Percentiles rank a stretch among this genome's conserved stretches.
Evolutionary conservation across 306 rosid species (phyloP).

Genomic region (Pyrus bretschneideri): DNA sequence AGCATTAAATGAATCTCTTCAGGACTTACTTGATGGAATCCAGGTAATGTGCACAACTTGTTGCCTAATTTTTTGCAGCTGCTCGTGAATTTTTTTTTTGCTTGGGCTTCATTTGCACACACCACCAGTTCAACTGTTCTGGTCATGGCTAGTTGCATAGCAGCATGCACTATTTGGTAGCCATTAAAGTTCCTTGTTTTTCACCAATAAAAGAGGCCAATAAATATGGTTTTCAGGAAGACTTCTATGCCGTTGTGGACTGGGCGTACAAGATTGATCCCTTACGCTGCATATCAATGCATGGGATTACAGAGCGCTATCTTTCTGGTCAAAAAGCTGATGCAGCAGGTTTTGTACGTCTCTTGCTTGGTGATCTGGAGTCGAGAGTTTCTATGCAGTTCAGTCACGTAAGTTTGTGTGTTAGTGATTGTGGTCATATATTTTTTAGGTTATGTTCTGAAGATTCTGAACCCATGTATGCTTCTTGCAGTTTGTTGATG

Average conservation of each 20-base stretch:
- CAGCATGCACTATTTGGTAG: background rate
- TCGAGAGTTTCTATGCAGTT: constrained; percentile 71
- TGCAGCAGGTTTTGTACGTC: constrained; percentile 90
- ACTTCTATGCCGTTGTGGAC: constrained; percentile 79
- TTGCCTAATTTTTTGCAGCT: background rate
- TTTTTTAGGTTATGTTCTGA: constrained; percentile 20
- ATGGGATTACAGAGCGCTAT: constrained; percentile 91
- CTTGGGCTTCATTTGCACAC: background rate
- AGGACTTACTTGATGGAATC: constrained; percentile 90
- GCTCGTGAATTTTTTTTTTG: constrained; percentile 7
- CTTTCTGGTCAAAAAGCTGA: constrained; percentile 89
- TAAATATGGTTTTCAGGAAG: constrained; percentile 63
- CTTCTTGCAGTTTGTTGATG: constrained; percentile 76
- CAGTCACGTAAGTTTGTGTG: constrained; percentile 58
- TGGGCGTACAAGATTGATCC: constrained; percentile 99
- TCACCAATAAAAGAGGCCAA: constrained; percentile 5
- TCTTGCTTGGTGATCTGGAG: constrained; percentile 85
- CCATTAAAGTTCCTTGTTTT: constrained; percentile 9
- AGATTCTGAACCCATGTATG: constrained; percentile 17
- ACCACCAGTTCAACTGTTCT: background rate
- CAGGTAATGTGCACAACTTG: constrained; percentile 46
- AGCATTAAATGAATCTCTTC: constrained; percentile 77
- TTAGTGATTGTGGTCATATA: constrained; percentile 9
- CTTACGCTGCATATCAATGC: constrained; percentile 93
- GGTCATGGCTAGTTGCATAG: background rate